Percentiles rank a stretch among this genome's conserved stretches.
These are phyloP conservation scores for Benincasa hispida DNA, from an alignment of 306 rosid genomes.

Conservation along the genomic window DNA sequence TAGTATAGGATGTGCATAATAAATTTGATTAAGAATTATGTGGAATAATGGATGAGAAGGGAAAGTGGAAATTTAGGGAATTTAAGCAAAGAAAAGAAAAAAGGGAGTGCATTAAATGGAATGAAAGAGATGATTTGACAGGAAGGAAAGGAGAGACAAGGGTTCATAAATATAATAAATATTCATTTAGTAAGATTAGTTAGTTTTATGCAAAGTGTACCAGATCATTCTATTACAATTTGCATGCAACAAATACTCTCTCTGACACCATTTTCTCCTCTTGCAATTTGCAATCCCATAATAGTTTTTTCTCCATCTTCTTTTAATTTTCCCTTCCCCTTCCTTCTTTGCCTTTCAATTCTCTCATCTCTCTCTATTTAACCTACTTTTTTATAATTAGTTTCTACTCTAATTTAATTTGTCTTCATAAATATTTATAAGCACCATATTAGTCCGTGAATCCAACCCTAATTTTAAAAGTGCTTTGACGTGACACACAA, in stretches of 20 bases:
- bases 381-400: too few relatives aligned
- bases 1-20: not conserved
- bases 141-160: not conserved
- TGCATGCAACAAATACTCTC: not conserved
- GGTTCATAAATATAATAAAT: slow-evolving; percentile 2
- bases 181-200: slow-evolving; percentile 1
- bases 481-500: too few relatives aligned
- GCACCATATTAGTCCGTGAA: too few relatives aligned
- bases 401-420: too few relatives aligned
- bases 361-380: too few relatives aligned
- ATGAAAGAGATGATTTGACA: not conserved
- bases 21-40: not conserved
- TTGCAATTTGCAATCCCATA: not conserved
- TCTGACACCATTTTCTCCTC: not conserved
- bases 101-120: not conserved
- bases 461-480: too few relatives aligned
- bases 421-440: too few relatives aligned
- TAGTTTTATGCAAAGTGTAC: not conserved
- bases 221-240: not conserved
- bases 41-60: not conserved
- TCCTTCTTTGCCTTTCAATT: too few relatives aligned
- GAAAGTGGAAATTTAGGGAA: not conserved
- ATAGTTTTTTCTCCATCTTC: too few relatives aligned
- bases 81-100: not conserved
- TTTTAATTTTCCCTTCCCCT: too few relatives aligned